Base-by-base conservation (phyloP, 179 eudicot species). In the Actinidia polygama region DNA sequence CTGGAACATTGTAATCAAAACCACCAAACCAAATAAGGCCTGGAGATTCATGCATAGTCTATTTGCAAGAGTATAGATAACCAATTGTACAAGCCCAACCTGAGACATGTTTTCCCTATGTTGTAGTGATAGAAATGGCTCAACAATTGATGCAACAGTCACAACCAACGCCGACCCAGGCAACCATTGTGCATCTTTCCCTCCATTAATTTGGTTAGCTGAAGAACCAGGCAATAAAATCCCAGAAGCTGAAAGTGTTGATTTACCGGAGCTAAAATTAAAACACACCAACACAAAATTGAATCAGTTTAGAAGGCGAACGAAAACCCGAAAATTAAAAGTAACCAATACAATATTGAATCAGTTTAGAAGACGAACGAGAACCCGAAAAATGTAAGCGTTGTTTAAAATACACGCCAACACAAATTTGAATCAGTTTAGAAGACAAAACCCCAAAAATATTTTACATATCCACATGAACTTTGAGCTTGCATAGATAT, bases 221-320 rank as follows among this genome's bases (percentile, higher is more conserved):
- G 67, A 81, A 79, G 87, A 87, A 82, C 78, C 84, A 68, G 99
- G 98, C 61, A 96, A 81, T 72, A 92, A 55, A 83, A 91, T 86
- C 79, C 99, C 99, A 46, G 99, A 96, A 72, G 97, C 97, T 75
- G 99, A 96, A 63, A 96, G 91, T 46, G 97, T 92, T 2, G 97
- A 94, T 67, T 73, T 91, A 46, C 99, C 99, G 21, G 91, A 91
- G 89, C 99, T 96, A 83, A 46, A 73, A 53, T 83, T 40, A 57
- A 57, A 79, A 57, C 14, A n/a, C 8, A 61, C 10, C 72, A 62
- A 61, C 54, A 19, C 59, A 51, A 47, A 78, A 3, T 11, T 49
- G n/a, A 40, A 72, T 50, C 64, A 63, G 50, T 77, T 78, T 61
- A 78, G 49, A n/a, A n/a, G n/a, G n/a, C n/a, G n/a, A n/a, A n/a